Evolutionary conservation across 1,284 basidiomycete genomes (phyloP).

Genomic region (Gymnopus androsaceus): DNA sequence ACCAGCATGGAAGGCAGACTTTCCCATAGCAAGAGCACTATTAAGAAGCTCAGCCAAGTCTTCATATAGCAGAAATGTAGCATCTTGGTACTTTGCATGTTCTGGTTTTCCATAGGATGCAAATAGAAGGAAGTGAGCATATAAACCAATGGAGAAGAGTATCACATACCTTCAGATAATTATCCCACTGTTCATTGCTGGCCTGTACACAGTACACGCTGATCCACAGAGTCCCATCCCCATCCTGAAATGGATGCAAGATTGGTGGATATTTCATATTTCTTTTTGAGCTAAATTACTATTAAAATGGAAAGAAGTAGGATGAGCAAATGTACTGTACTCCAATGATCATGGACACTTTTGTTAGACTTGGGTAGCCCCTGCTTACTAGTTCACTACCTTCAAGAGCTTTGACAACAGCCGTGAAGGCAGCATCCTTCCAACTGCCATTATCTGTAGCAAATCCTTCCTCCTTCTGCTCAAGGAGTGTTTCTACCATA

Average conservation of each 20-base stretch:
- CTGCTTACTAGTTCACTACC: conserved; percentile 1
- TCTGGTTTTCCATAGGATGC: neutral
- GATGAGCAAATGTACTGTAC: neutral
- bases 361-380: neutral
- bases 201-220: neutral
- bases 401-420: neutral
- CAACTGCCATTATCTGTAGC: neutral
- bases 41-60: conserved; percentile 1
- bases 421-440: neutral
- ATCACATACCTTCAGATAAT: neutral
- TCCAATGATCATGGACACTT: neutral
- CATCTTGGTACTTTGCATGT: neutral
- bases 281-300: conserved; percentile 2
- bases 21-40: neutral
- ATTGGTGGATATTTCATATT: neutral
- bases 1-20: neutral
- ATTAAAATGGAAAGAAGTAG: neutral
- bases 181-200: conserved; percentile 7
- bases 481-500: neutral
- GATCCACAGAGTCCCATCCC: conserved; percentile 3
- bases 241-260: neutral
- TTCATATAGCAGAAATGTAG: neutral
- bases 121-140: neutral
- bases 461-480: neutral
- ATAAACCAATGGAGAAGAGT: neutral